A percentile compares a stretch with the other conserved stretches of the same genome.
Conservation (phyloP, 2,329 filamentous ascomycete genomes). For the Fusarium udum region DNA sequence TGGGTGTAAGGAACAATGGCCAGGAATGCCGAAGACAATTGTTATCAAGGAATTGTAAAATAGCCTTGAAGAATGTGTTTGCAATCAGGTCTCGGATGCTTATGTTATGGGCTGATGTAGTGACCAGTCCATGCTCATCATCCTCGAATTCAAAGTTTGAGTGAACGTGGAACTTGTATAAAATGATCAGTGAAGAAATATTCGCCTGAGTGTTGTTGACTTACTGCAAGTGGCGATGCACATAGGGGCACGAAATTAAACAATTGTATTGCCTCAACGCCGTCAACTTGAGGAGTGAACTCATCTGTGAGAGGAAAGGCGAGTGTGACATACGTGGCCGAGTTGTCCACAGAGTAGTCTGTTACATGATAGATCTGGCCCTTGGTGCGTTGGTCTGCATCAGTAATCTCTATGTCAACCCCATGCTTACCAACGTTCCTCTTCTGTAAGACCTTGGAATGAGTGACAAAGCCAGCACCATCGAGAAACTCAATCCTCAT, state of each 20-base stretch:
- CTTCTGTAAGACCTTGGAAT: neutral
- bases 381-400: neutral
- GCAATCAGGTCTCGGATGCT: neutral
- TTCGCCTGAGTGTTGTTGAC: neutral
- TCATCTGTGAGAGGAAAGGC: neutral
- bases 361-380: neutral
- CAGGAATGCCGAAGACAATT: neutral
- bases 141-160: neutral
- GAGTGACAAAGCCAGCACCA: too few species aligned
- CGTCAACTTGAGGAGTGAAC: neutral
- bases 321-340: accelerated
- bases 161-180: neutral
- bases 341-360: neutral
- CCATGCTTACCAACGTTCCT: neutral
- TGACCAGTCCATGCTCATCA: neutral
- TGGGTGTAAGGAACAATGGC: neutral
- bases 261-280: neutral
- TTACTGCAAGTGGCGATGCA: neutral
- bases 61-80: neutral
- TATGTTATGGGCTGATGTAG: neutral
- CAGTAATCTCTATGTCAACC: neutral
- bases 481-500: neutral
- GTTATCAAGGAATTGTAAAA: neutral
- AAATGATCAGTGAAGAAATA: neutral
- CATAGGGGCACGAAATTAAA: neutral